Conservation (phyloP, 2,329 filamentous ascomycete species). For the Colletotrichum siamense region DNA sequence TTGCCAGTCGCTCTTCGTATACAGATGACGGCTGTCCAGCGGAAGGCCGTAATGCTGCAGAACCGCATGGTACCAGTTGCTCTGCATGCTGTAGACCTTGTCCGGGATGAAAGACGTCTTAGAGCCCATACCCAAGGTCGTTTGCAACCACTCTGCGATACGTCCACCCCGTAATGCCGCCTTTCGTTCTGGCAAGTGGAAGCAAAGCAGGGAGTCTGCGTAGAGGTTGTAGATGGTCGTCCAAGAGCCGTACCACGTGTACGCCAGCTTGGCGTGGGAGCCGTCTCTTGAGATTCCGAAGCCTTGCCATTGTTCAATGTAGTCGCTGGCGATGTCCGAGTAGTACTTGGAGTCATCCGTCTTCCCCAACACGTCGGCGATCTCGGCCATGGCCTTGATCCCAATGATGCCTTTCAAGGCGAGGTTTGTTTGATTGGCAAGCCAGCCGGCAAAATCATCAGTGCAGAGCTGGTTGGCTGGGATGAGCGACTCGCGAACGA, state of each 20-base stretch:
- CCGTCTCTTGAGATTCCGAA: conserved; percentile 73
- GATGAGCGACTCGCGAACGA: conserved; percentile 72
- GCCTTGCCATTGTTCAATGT: conserved; percentile 75
- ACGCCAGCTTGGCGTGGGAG: conserved; percentile 77
- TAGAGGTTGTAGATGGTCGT: conserved; percentile 83
- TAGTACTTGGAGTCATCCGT: conserved; percentile 65
- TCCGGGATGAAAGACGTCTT: conserved; percentile 69
- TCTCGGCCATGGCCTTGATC: conserved; percentile 77
- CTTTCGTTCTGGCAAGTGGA: conserved; percentile 58
- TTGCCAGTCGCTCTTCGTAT: conserved; percentile 91
- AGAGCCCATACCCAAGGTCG: conserved; percentile 27
- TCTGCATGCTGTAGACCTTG: conserved; percentile 79
- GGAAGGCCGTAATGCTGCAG: conserved; percentile 84
- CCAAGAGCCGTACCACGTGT: conserved; percentile 84
- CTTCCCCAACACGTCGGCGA: conserved; percentile 65
- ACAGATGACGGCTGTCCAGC: conserved; percentile 81
- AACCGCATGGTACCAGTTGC: conserved; percentile 79
- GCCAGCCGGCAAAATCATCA: conserved; percentile 79
- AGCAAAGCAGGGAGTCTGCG: conserved; percentile 78
- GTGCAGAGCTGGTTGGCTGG: conserved; percentile 77
- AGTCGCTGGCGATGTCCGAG: conserved; percentile 66
- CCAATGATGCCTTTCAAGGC: conserved; percentile 80
- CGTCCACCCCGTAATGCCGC: conserved; percentile 14
- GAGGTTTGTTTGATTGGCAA: conserved; percentile 77
- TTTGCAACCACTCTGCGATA: conserved; percentile 16